Conservation (phyloP, 176 grass and related monocot genomes). For the Paspalum vaginatum region DNA sequence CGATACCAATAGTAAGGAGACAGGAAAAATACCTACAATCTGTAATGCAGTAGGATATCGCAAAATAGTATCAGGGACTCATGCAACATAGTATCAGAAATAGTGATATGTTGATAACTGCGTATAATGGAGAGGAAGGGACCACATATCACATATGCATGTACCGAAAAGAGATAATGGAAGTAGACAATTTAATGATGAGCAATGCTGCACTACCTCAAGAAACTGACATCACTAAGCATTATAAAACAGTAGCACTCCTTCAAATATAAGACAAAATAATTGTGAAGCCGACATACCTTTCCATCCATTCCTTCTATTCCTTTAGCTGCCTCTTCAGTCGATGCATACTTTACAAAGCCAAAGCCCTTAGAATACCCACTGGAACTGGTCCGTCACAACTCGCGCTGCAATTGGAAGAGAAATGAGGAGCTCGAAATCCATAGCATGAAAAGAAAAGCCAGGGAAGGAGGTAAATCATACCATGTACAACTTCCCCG, state of each 20-base stretch:
- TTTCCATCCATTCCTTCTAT: constrained; percentile 95
- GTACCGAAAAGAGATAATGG: too few species aligned
- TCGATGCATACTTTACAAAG: constrained; percentile 74
- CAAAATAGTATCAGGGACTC: too few species aligned
- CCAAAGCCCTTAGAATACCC: constrained; percentile 94
- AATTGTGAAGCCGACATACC: constrained; percentile 45
- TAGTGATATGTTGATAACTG: too few species aligned
- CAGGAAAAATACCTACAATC: too few species aligned
- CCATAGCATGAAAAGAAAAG: constrained; percentile 6
- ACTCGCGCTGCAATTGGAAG: constrained; percentile 74
- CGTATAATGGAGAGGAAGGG: too few species aligned
- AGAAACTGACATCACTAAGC: background rate
- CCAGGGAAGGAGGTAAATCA: constrained; percentile 11
- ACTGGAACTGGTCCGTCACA: constrained; percentile 67
- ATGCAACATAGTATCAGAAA: background rate
- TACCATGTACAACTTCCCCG: constrained; percentile 83
- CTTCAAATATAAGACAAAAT: constrained; percentile 3
- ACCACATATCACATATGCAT: too few species aligned
- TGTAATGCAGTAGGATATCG: too few species aligned
- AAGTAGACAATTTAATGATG: background rate
- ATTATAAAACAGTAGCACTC: constrained; percentile 19
- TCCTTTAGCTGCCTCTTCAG: constrained; percentile 77
- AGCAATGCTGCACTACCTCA: background rate
- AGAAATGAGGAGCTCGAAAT: constrained; percentile 32
- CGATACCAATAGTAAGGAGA: too few species aligned